These are phyloP conservation scores for Amaranthus palmeri DNA, from an alignment of 148 eudicot species.

Conservation along the genomic window DNA sequence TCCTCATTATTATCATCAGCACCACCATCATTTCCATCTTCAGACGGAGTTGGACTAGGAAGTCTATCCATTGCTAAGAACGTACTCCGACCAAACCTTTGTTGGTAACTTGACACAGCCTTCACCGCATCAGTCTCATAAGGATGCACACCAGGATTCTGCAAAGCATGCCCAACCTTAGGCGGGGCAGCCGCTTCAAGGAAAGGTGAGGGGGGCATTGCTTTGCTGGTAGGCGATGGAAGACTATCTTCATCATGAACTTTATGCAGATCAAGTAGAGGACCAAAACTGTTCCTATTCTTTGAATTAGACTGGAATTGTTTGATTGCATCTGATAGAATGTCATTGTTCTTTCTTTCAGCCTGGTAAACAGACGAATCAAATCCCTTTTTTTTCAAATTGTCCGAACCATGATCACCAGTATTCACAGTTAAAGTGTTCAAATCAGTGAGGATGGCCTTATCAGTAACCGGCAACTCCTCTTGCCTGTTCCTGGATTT, in stretches of 20 bases:
- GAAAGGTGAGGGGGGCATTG: slow-evolving; percentile 29
- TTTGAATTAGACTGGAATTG: slow-evolving; percentile 35
- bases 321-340: slow-evolving; percentile 28
- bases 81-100: slow-evolving; percentile 69
- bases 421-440: slow-evolving; percentile 34
- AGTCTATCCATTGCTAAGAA: slow-evolving; percentile 53
- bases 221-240: slow-evolving; percentile 87
- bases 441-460: slow-evolving; percentile 44
- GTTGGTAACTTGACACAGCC: slow-evolving; percentile 88
- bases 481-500: slow-evolving; percentile 33
- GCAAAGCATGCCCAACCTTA: slow-evolving; percentile 25
- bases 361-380: slow-evolving; percentile 26
- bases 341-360: slow-evolving; percentile 23
- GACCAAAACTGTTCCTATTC: slow-evolving; percentile 47
- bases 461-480: slow-evolving; percentile 30
- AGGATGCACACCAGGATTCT: slow-evolving; percentile 46
- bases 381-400: slow-evolving; percentile 22
- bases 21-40: slow-evolving; percentile 53
- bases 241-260: slow-evolving; percentile 89
- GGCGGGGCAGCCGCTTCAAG: slow-evolving; percentile 28
- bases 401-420: slow-evolving; percentile 25
- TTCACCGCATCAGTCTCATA: slow-evolving; percentile 80
- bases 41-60: slow-evolving; percentile 98
- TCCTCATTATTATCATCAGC: slow-evolving; percentile 58
- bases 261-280: slow-evolving; percentile 76